Conservation (phyloP, 371 early-diverging fungal species). For the Mucor plumbeus region DNA sequence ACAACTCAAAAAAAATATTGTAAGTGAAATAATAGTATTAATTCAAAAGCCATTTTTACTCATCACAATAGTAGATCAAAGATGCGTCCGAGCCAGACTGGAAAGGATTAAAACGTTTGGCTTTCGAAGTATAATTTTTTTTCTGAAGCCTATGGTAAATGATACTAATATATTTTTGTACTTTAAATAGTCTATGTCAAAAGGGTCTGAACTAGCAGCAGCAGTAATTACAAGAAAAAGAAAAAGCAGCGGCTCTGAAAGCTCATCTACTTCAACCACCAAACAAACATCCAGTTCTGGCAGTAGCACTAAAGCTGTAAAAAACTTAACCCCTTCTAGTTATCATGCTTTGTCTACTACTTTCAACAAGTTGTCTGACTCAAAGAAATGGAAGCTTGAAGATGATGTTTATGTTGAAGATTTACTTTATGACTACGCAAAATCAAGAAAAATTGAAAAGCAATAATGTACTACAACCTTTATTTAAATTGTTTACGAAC, state of each 20-base stretch:
- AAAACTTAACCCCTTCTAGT: not conserved
- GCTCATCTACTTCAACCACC: constrained; percentile 3
- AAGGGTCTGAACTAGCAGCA: not conserved
- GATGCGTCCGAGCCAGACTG: not conserved
- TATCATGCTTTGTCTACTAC: not conserved
- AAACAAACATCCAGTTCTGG: not conserved
- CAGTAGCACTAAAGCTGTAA: not conserved
- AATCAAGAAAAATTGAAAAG: constrained; percentile 16
- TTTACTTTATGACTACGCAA: constrained; percentile 18
- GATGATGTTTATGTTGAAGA: not conserved
- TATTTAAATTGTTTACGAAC: constrained; percentile 8
- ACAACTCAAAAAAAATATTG: not conserved
- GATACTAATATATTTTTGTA: not conserved
- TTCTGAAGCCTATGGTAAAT: constrained; percentile 12
- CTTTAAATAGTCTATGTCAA: too few species aligned
- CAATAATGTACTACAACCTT: constrained; percentile 8
- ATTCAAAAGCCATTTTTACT: not conserved
- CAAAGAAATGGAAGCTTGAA: not conserved
- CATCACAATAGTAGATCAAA: not conserved
- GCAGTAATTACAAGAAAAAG: constrained; percentile 6
- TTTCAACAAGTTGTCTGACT: not conserved
- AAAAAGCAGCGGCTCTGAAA: constrained; percentile 7
- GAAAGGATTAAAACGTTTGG: not conserved
- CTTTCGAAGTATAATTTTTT: constrained; percentile 12
- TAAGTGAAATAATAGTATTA: constrained; percentile 2